phyloP scores from a whole-genome alignment of 1,139 yeast species.

The Zhuliangozyma parablackwelliae region DNA sequence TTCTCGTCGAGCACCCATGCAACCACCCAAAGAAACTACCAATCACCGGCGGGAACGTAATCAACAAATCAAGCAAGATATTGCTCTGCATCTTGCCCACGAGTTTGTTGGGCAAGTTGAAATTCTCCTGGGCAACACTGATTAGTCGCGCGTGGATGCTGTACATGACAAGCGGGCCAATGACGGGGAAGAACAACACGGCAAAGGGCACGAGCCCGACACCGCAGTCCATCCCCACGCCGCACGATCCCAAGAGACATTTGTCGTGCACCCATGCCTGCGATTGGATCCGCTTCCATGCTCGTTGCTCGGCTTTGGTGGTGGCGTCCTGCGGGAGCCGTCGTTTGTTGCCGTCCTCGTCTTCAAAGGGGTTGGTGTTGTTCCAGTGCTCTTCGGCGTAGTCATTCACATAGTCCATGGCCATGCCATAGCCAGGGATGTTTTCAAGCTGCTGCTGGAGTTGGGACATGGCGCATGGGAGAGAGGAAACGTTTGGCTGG shows the following conservation, averaged over 20 bases:
- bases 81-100: conserved; percentile 71
- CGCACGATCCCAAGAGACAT: conserved; percentile 73
- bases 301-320: conserved; percentile 57
- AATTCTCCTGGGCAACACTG: conserved; percentile 48
- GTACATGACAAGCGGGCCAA: conserved; percentile 82
- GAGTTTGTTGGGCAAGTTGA: conserved; percentile 55
- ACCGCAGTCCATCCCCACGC: conserved; percentile 68
- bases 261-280: conserved; percentile 85
- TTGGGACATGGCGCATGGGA: conserved; percentile 27
- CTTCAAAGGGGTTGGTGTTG: conserved; percentile 68
- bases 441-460: conserved; percentile 40
- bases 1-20: conserved; percentile 83
- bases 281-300: conserved; percentile 68
- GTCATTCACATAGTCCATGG: conserved; percentile 57
- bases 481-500: no score
- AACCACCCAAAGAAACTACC: conserved; percentile 78
- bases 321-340: conserved; percentile 52
- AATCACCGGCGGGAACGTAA: conserved; percentile 73
- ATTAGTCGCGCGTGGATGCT: conserved; percentile 67
- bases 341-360: conserved; percentile 52
- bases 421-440: conserved; percentile 55
- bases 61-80: conserved; percentile 64
- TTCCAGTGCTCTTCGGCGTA: conserved; percentile 62
- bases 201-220: conserved; percentile 71
- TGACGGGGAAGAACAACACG: conserved; percentile 60